Percentiles rank a stretch among this genome's conserved stretches.
These are phyloP conservation scores for Russula virescens DNA, from an alignment of 768 basidiomycete genomes.

Conservation along the genomic window DNA sequence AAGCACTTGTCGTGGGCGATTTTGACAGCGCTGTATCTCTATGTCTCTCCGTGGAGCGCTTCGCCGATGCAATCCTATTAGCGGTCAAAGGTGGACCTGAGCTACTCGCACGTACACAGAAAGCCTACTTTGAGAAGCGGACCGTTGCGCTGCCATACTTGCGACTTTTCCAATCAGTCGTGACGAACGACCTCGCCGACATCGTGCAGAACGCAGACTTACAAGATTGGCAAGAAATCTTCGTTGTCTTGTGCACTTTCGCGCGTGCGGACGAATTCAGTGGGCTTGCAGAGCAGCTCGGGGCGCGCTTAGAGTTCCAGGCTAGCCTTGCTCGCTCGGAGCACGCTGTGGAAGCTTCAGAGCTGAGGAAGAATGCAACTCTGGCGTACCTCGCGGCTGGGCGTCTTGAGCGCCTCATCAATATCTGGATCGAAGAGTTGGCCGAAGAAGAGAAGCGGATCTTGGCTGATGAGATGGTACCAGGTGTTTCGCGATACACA, in stretches of 20 bases:
- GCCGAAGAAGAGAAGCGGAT: slow-evolving; percentile 70
- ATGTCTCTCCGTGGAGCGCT: slow-evolving; percentile 83
- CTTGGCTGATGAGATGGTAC: slow-evolving; percentile 36
- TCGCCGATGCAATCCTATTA: slow-evolving; percentile 90
- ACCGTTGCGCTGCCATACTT: slow-evolving; percentile 78
- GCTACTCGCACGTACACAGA: slow-evolving; percentile 81
- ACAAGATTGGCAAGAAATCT: slow-evolving; percentile 93
- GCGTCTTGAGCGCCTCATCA: slow-evolving; percentile 78
- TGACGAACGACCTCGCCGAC: slow-evolving; percentile 86
- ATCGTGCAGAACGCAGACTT: slow-evolving; percentile 96
- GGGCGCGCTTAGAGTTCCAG: slow-evolving; percentile 84
- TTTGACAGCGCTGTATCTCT: slow-evolving; percentile 88
- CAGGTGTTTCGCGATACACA: slow-evolving; percentile 57
- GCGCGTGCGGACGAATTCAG: slow-evolving; percentile 80
- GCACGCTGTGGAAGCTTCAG: slow-evolving; percentile 39
- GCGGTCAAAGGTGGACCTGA: slow-evolving; percentile 88
- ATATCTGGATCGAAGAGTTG: slow-evolving; percentile 90
- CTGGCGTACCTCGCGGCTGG: slow-evolving; percentile 91
- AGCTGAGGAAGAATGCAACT: slow-evolving; percentile 81
- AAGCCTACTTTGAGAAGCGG: slow-evolving; percentile 85
- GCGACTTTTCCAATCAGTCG: slow-evolving; percentile 90
- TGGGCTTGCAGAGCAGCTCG: slow-evolving; percentile 86
- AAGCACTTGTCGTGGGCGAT: slow-evolving; percentile 93
- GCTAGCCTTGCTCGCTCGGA: slow-evolving; percentile 53
- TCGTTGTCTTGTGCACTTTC: slow-evolving; percentile 94